Conservation (phyloP, 2,329 filamentous ascomycete genomes). For the Nothopassalora personata region DNA sequence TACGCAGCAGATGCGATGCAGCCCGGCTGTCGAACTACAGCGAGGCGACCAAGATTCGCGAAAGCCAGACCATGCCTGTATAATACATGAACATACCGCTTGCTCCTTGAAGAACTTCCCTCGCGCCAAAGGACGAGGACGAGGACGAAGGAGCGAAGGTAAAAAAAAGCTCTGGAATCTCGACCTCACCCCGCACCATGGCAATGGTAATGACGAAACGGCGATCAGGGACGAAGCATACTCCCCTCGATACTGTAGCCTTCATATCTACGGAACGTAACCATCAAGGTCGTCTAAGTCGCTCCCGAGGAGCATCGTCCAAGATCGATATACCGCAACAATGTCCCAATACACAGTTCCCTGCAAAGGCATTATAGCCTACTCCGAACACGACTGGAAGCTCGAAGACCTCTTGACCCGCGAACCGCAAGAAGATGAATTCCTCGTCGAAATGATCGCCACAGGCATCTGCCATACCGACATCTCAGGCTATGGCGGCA, state of each 20-base stretch:
- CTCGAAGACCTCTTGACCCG: constrained; percentile 19
- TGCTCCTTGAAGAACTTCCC: background rate
- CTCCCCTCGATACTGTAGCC: background rate
- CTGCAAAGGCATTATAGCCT: constrained; percentile 27
- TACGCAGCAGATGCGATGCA: too few species aligned
- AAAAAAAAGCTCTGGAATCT: background rate
- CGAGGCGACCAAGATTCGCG: too few species aligned
- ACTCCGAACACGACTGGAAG: constrained; percentile 21
- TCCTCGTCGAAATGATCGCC: constrained; percentile 48
- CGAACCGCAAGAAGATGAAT: constrained; percentile 35
- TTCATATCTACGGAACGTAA: background rate
- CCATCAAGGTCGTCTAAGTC: background rate
- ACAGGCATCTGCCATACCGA: constrained; percentile 53
- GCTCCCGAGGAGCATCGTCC: too few species aligned
- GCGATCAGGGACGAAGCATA: background rate
- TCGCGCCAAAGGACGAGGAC: background rate
- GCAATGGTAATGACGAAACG: background rate
- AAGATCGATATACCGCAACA: background rate
- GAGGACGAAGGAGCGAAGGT: background rate
- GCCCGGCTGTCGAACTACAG: too few species aligned
- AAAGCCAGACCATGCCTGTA: background rate
- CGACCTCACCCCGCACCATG: background rate
- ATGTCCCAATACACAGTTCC: constrained; percentile 23
- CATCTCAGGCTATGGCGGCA: constrained; percentile 18
- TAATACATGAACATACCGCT: too few species aligned